phyloP scores from a whole-genome alignment of 192 early-diverging fungal species.

The Umbelopsis ramanniana region DNA sequence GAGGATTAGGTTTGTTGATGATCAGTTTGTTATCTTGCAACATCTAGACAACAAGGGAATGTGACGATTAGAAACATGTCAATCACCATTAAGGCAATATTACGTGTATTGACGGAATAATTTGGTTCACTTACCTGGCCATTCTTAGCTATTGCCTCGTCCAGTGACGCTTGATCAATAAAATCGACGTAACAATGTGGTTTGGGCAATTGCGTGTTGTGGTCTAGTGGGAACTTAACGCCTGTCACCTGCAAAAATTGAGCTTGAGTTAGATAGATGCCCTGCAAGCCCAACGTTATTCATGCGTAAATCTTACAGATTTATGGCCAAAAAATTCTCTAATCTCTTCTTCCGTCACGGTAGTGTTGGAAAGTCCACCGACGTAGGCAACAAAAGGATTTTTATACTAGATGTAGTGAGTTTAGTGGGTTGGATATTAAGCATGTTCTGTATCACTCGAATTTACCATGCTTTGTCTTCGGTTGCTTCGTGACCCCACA shows the following conservation, averaged over 20 bases:
- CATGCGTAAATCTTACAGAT: slow-evolving; percentile 25
- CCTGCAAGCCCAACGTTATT: no score
- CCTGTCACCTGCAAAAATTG: slow-evolving; percentile 25
- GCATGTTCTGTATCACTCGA: neutral
- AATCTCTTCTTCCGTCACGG: slow-evolving; percentile 43
- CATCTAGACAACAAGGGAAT: neutral
- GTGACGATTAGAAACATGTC: neutral
- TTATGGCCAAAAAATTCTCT: slow-evolving; percentile 40
- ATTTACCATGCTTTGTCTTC: slow-evolving; percentile 28
- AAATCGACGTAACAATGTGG: slow-evolving; percentile 48
- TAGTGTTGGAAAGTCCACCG: slow-evolving; percentile 33
- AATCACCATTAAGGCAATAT: no score
- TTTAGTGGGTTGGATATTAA: no score
- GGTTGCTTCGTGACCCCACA: slow-evolving; percentile 10
- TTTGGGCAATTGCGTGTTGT: slow-evolving; percentile 33
- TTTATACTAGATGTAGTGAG: slow-evolving; percentile 16
- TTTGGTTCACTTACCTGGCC: slow-evolving; percentile 21
- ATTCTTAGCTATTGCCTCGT: slow-evolving; percentile 33
- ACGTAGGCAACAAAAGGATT: slow-evolving; percentile 38
- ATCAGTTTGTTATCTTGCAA: slow-evolving; percentile 35
- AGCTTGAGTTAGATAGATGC: neutral
- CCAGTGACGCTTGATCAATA: slow-evolving; percentile 28
- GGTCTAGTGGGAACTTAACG: slow-evolving; percentile 41
- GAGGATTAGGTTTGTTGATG: slow-evolving; percentile 36
- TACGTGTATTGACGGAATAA: neutral